Evolutionary conservation across 208 protist species (phyloP).

Genomic region (Crithidia sp.): DNA sequence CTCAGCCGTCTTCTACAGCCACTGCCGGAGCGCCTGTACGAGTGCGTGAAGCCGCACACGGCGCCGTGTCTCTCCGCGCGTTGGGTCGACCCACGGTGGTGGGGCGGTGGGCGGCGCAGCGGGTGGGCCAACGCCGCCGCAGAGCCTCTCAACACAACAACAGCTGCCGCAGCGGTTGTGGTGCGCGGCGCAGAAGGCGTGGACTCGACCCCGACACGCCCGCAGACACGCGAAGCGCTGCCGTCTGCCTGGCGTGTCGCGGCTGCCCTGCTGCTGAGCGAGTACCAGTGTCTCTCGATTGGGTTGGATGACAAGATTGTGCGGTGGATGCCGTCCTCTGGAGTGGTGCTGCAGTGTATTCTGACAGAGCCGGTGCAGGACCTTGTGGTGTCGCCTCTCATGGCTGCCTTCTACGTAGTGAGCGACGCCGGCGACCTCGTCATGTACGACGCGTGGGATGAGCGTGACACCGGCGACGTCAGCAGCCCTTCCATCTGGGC

Average conservation of each 20-base stretch:
- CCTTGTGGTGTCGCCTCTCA: slow-evolving; percentile 69
- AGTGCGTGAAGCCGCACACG: slow-evolving; percentile 36
- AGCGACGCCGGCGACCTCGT: slow-evolving; percentile 57
- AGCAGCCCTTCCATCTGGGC: background rate
- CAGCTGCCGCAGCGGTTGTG: slow-evolving; percentile 15
- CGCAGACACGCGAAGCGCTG: background rate
- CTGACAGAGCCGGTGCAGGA: slow-evolving; percentile 48
- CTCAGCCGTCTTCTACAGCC: slow-evolving; percentile 9
- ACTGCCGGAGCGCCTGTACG: slow-evolving; percentile 44
- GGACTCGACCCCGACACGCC: background rate
- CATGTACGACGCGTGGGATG: slow-evolving; percentile 81
- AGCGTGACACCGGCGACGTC: slow-evolving; percentile 36
- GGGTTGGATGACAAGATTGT: slow-evolving; percentile 54
- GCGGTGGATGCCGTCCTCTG: slow-evolving; percentile 70
- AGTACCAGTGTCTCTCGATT: slow-evolving; percentile 72
- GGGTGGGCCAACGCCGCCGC: slow-evolving; percentile 35
- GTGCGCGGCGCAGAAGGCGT: background rate
- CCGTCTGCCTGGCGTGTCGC: slow-evolving; percentile 44
- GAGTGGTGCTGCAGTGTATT: slow-evolving; percentile 67
- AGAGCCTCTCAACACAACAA: slow-evolving; percentile 28
- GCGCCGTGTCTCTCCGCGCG: slow-evolving; percentile 45
- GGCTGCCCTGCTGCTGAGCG: slow-evolving; percentile 48
- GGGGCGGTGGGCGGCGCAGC: slow-evolving; percentile 41
- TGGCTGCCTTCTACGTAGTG: slow-evolving; percentile 69
- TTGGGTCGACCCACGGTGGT: slow-evolving; percentile 79